A percentile compares a stretch with the other conserved stretches of the same genome.
These are phyloP conservation scores for Carex arenaria DNA, from an alignment of 202 grass and related monocot genomes.

Conservation along the genomic window DNA sequence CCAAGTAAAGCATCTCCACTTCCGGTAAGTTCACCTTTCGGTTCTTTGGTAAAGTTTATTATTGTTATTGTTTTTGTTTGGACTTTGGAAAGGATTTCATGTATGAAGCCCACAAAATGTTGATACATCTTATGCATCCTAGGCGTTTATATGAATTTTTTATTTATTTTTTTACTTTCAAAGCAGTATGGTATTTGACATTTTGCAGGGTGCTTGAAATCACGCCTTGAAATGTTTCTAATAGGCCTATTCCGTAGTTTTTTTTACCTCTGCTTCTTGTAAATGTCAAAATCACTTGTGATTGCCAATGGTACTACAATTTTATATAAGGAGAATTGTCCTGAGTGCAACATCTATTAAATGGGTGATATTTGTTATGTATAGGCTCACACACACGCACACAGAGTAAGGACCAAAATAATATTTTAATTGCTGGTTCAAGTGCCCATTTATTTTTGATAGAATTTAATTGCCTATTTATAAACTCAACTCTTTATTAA, in stretches of 20 bases:
- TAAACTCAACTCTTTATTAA: not conserved
- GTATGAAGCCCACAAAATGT: not conserved
- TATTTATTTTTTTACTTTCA: not conserved
- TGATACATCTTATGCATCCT: not conserved
- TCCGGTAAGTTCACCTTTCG: not conserved
- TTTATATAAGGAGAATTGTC: not conserved
- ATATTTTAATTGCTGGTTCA: not conserved
- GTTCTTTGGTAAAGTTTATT: not conserved
- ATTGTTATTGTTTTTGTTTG: not conserved
- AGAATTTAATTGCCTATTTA: not conserved
- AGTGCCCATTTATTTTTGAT: not conserved
- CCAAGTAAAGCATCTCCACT: slow-evolving; percentile 9
- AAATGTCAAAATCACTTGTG: not conserved
- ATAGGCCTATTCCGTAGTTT: not conserved
- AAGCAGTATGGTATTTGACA: not conserved
- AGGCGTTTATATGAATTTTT: not conserved
- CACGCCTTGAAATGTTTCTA: not conserved
- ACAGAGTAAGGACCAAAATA: not conserved
- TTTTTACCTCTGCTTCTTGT: not conserved
- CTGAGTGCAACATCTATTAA: not conserved
- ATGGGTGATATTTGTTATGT: not conserved
- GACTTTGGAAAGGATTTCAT: not conserved
- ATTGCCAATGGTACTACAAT: not conserved
- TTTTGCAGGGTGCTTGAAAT: not conserved
- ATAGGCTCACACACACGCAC: not conserved